phyloP scores from a whole-genome alignment of 441 rosid genomes.

The Brassica balearica region DNA sequence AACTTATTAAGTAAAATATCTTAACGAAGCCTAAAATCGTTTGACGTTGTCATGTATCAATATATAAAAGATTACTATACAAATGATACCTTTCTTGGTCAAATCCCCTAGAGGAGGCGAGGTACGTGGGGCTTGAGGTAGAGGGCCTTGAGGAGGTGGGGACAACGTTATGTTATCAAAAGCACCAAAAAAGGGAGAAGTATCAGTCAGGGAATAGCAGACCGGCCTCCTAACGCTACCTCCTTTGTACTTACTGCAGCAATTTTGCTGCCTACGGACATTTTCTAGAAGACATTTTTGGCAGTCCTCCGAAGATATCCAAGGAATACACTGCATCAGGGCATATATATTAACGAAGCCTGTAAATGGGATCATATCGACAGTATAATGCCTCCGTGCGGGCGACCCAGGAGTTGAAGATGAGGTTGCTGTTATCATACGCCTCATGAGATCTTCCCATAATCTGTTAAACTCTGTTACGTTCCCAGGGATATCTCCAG shows the following conservation, averaged over 20 bases:
- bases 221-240: background rate
- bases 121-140: background rate
- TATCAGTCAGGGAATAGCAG: slow-evolving; percentile 1
- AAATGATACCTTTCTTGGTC: slow-evolving; percentile 14
- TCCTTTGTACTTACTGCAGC: slow-evolving; percentile 15
- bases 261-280: background rate
- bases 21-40: no score
- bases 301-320: slow-evolving; percentile 10
- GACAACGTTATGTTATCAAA: background rate
- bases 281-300: background rate
- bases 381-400: background rate
- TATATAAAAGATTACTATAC: background rate
- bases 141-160: slow-evolving; percentile 15
- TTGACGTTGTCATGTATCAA: no score
- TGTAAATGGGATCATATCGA: background rate
- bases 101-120: background rate
- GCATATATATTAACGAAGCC: slow-evolving; percentile 7
- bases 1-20: no score
- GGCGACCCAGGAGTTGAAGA: background rate
- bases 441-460: slow-evolving; percentile 14
- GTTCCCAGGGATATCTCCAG: background rate
- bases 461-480: background rate
- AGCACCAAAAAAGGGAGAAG: slow-evolving; percentile 4
- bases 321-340: slow-evolving; percentile 37
- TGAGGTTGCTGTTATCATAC: background rate